phyloP scores from a whole-genome alignment of 2,329 filamentous ascomycete species.

The Aspergillus tanneri region DNA sequence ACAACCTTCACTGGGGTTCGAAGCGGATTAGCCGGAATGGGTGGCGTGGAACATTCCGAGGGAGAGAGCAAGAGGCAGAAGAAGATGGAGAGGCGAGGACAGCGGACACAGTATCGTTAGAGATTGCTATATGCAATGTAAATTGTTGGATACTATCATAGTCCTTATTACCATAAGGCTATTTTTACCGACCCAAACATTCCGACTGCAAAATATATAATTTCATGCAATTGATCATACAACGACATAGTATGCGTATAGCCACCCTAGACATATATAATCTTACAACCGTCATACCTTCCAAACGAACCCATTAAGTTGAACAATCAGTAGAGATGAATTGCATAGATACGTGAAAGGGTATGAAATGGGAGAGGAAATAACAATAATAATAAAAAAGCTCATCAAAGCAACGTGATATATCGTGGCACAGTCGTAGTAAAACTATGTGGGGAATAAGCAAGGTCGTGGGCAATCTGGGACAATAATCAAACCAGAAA shows the following conservation, averaged over 20 bases:
- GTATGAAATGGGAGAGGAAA: not conserved
- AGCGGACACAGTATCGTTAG: slow-evolving; percentile 46
- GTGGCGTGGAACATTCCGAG: slow-evolving; percentile 31
- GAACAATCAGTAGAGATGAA: no score
- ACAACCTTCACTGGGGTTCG: slow-evolving; percentile 49
- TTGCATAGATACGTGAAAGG: not conserved
- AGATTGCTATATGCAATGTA: not conserved
- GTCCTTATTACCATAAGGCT: no score
- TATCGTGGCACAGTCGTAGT: slow-evolving; percentile 29
- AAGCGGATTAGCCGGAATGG: slow-evolving; percentile 45
- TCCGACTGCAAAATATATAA: no score
- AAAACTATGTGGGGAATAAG: slow-evolving; percentile 39
- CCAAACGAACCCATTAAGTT: no score
- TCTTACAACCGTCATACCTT: no score
- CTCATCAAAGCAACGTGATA: slow-evolving; percentile 18
- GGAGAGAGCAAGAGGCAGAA: slow-evolving; percentile 52
- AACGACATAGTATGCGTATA: no score
- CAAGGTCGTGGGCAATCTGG: slow-evolving; percentile 18
- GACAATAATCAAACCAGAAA: slow-evolving; percentile 14
- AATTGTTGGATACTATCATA: not conserved
- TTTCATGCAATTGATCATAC: no score
- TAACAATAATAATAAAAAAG: slow-evolving; percentile 5
- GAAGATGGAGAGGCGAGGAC: slow-evolving; percentile 54
- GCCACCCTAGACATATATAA: not conserved
- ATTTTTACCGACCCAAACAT: no score